Percentiles rank a stretch among this genome's conserved stretches.
phyloP scores from a whole-genome alignment of 2,329 filamentous ascomycete genomes.

The Cladosporium sp. region DNA sequence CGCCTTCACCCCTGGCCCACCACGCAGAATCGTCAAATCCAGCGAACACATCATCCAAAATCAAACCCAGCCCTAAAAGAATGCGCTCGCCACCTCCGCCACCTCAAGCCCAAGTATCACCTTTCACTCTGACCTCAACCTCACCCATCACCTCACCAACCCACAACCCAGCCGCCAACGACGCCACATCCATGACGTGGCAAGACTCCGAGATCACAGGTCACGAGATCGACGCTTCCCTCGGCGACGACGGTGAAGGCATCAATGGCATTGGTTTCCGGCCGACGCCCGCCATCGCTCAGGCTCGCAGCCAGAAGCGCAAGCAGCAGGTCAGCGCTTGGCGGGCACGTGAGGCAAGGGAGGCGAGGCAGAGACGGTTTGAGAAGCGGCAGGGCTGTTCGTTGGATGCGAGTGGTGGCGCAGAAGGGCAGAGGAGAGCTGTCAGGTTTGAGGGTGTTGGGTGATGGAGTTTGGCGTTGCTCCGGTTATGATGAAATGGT shows the following conservation, averaged over 20 bases:
- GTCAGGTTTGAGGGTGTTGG: conserved; percentile 9
- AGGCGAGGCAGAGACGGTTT: conserved; percentile 52
- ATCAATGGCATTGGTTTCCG: conserved; percentile 60
- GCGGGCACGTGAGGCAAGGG: conserved; percentile 52
- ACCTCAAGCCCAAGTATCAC: background rate
- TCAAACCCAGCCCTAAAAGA: conserved; percentile 4
- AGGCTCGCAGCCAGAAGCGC: conserved; percentile 49
- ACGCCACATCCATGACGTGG: conserved; percentile 42
- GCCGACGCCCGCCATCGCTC: conserved; percentile 54
- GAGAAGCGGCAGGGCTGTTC: conserved; percentile 31
- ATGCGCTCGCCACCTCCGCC: conserved; percentile 11
- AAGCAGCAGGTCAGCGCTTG: conserved; percentile 55
- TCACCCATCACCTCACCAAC: conserved; percentile 5
- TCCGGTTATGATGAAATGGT: too few relatives aligned
- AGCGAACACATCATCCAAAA: background rate
- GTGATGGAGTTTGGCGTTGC: background rate
- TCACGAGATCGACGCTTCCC: conserved; percentile 46
- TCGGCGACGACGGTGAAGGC: conserved; percentile 56
- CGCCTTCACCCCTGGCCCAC: conserved; percentile 12
- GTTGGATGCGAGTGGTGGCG: background rate
- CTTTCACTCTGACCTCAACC: background rate
- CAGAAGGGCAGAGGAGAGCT: background rate
- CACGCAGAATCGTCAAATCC: conserved; percentile 6
- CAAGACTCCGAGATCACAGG: conserved; percentile 58
- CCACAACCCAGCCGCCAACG: background rate